phyloP scores from a whole-genome alignment of 805 yeast species.

The Lipomyces spencermartinsiae region DNA sequence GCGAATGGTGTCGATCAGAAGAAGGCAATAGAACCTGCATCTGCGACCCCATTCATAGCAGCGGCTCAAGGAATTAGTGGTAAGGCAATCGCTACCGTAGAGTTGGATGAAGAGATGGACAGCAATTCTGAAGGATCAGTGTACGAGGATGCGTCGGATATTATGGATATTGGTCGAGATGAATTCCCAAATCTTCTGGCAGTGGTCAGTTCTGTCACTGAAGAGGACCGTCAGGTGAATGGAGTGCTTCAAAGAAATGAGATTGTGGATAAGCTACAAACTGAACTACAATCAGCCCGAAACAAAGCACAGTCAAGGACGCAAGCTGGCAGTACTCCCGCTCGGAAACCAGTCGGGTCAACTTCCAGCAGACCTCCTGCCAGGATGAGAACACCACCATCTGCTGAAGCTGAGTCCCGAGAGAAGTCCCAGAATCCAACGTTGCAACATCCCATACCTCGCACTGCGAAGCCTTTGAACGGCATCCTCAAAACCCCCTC shows the following conservation, averaged over 20 bases:
- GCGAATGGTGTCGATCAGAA: background rate
- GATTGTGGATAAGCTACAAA: slow-evolving; percentile 64
- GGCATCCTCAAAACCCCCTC: slow-evolving; percentile 17
- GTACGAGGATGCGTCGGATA: slow-evolving; percentile 17
- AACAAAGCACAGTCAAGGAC: no score
- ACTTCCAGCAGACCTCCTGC: background rate
- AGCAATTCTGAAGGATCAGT: slow-evolving; percentile 3
- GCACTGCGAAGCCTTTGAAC: slow-evolving; percentile 8
- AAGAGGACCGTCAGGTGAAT: background rate
- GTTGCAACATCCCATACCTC: slow-evolving; percentile 26
- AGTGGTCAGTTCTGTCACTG: slow-evolving; percentile 5
- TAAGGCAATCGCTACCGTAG: slow-evolving; percentile 13
- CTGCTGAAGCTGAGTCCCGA: slow-evolving; percentile 22
- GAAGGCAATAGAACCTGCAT: background rate
- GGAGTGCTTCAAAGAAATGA: slow-evolving; percentile 59
- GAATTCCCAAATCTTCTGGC: slow-evolving; percentile 18
- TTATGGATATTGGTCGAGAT: background rate
- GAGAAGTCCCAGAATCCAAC: slow-evolving; percentile 20
- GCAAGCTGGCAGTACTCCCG: background rate
- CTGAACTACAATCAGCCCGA: background rate
- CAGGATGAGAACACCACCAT: background rate
- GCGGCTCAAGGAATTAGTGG: background rate
- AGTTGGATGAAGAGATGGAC: slow-evolving; percentile 1
- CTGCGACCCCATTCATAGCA: background rate
- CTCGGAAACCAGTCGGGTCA: slow-evolving; percentile 8